Base-by-base conservation (phyloP, 2,329 filamentous ascomycete genomes). In the Epichloe brachyelytri region DNA sequence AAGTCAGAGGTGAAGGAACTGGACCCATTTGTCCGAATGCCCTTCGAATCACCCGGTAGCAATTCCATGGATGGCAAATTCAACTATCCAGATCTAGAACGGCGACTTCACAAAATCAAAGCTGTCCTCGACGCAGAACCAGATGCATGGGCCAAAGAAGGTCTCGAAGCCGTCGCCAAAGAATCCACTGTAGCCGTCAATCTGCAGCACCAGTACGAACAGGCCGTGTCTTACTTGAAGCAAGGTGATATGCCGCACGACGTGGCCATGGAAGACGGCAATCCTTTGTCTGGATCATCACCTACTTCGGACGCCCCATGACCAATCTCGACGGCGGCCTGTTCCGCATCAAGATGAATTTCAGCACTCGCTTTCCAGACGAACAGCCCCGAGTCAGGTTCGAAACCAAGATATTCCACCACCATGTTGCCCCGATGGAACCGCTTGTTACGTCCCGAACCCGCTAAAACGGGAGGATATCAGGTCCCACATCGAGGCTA, bases 271-370 rank as follows among this genome's bases (percentile, higher is more conserved):
- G 82, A 86, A 33, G 76, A 93, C 56, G 79, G 76, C 39, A 97
- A 96, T 60, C 90, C 91, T 0, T 96, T 62, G 75, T 91, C 19
- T 97, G 93, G 93, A 68, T 77, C 19, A 65, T 97, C 53, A 93
- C 88, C 1, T 90, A 95, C 64, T 94, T 96, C 63, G 93, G 93
- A 26, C 80, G 84, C 50, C 88, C 89, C 0, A 94, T 93, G 85
- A 95, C 89, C 5, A 89, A 95, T 58, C 78, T 97, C 2, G 91
- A 97, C 59, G 91, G 90, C 15, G 89, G 91, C 2, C 78, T 97
- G 54, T 91, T 97, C 71, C 80, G 80, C 54, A 84, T 96, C 65
- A 84, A 77, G 59, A 74, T 97, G 51, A 75, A 75, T 60, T 83
- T 97, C 60, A 95, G 88, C 59, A 83, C 88, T 5, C 79, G 81